Base-by-base conservation (phyloP, 768 basidiomycete species). In the Russula sp. region DNA sequence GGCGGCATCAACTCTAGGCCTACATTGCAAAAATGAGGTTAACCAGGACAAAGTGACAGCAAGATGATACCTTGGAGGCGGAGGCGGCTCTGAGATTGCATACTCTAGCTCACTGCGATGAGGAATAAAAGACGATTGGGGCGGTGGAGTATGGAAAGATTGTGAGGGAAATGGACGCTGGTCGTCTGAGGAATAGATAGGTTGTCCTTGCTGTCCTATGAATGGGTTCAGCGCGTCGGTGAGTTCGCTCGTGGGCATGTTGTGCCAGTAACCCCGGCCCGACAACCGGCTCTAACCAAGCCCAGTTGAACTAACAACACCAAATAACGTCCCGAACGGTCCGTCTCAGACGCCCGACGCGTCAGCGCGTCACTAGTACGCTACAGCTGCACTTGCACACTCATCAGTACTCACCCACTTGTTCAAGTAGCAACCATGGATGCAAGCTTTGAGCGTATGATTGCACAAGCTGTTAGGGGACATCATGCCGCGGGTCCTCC, bases 191-290 rank as follows among this genome's bases (percentile, higher is more conserved):
- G 56, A 25, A 51, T 66, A 59, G 13, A 43, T 51, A 16, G 64
- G 9, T 73, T 57, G 36, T 45, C 47, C 60, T 51, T 73, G 34
- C 56, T 81, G 80, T 39, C 76, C 77, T 60, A 81, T 77, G 69
- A 83, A 76, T 11, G 87, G 87, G 71, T 90, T 90, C 68, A 90
- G 83, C 6, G 88, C 88, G 70, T 90, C 83, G 9, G 85, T 85
- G 59, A 90, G 82, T 72, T 90, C 87, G 75, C 87, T 90, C 62
- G 83, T 79, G 67, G 80, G 75, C 85, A 85, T 86, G 43, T 56
- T 62, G 52, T 38, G 38, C 50, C 61, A 50, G 61, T 5, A 46
- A 49, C 25, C 4, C 36, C 57, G 41, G 59, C 41, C 61, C 61
- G 61, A 38, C 2, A 9, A 29, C 6, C 7, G 13, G 34, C 13